Percentiles rank a stretch among this genome's conserved stretches.
Evolutionary conservation across 495 filamentous ascomycete genomes (phyloP).

Genomic region (Podospora fimiseda): DNA sequence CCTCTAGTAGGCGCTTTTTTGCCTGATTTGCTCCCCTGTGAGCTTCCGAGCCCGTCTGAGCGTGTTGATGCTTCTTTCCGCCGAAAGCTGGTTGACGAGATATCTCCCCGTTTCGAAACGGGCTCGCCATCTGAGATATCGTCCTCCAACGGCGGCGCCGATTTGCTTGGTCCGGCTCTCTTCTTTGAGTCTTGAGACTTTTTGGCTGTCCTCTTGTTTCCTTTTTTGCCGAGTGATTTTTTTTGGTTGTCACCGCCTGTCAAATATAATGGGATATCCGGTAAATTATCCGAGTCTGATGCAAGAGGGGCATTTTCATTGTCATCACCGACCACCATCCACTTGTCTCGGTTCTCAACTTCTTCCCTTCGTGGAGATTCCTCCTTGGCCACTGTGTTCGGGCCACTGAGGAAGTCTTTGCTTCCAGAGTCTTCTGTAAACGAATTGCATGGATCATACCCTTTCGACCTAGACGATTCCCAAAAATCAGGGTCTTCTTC

Average conservation of each 20-base stretch:
- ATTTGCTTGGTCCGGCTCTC: no score
- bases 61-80: neutral
- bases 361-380: no score
- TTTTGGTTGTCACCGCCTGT: neutral
- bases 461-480: no score
- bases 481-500: neutral
- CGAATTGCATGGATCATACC: no score
- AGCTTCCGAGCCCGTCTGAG: neutral
- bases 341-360: no score
- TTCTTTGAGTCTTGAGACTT: no score
- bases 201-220: no score
- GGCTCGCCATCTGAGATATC: neutral
- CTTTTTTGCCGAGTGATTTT: no score
- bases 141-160: no score
- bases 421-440: no score
- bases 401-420: no score
- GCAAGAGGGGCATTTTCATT: neutral
- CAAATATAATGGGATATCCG: neutral
- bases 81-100: neutral
- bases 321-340: neutral
- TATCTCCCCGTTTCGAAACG: neutral
- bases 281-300: neutral
- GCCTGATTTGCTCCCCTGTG: neutral
- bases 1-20: neutral
- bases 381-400: no score